Evolutionary conservation across 306 rosid genomes (phyloP), one percentile per base, ranked within the genome.

Genomic region (Begonia peltatifolia): DNA sequence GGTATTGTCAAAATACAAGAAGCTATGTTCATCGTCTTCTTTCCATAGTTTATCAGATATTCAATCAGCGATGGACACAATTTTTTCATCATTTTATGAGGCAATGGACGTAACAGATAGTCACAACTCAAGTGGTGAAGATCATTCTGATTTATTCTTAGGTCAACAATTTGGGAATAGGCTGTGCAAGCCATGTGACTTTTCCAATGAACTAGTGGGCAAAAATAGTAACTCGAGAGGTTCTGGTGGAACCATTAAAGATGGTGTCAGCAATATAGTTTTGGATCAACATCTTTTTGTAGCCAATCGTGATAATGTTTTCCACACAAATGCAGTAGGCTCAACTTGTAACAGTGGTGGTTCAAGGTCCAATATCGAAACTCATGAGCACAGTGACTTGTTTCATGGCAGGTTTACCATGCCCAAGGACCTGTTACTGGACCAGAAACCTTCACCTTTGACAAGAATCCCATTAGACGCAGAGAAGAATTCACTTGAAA

Each of bases 401-500:
- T 14, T 68, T 51, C 77, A 72, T 47, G 67, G 71, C 50, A 80
- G 74, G 63, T 64, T 74, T 52, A 71, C 94, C 30, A 63, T 70
- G 42, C 81, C 87, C 10, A 68, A 81, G 75, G 94, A 89, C 48
- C 46, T 66, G 17, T 66, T 54, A 58, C 75, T 62, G 72, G 76
- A 68, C 64, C 87, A 79, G 53, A 74, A 72, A 53, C 71, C 58
- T 64, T 85, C 93, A 56, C 79, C 90, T 57, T 71, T 57, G 62
- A 64, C 73, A 58, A 83, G 76, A 72, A 63, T 83, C 43, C 70
- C 79, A 22, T 44, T 61, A 56, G 81, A 72, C 61, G 68, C 61
- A 56, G 68, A 82, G 75, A 68, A 77, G 58, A 83, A 83, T 64
- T 78, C 94, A 36, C 76, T 80, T 72, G 93, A 82, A 25, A 70